Evolutionary conservation across 108 stramenopile genomes (phyloP).

Genomic region (Epipyxis sp.): DNA sequence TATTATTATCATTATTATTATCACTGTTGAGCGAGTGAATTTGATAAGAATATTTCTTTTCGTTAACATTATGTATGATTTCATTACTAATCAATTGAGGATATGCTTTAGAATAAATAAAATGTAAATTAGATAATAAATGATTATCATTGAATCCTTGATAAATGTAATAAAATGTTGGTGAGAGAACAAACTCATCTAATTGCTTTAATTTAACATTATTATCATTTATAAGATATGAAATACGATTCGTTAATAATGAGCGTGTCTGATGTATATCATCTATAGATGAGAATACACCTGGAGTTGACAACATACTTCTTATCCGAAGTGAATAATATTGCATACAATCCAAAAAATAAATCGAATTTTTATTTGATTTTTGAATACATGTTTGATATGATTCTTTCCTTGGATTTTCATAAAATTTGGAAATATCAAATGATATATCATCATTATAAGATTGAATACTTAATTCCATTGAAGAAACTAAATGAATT

Average conservation of each 20-base stretch:
- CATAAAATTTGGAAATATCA: too few species aligned
- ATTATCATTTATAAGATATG: neutral
- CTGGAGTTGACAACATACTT: constrained; percentile 18
- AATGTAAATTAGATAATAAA: neutral
- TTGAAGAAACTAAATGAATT: neutral
- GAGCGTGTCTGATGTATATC: neutral
- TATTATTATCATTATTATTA: neutral
- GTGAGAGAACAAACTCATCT: constrained; percentile 16
- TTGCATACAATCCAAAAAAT: neutral
- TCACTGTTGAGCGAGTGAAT: neutral
- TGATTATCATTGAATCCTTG: constrained; percentile 26
- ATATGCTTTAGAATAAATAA: neutral
- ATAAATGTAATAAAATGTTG: constrained; percentile 39
- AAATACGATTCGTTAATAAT: neutral
- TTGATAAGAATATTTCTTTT: neutral
- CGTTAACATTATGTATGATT: neutral
- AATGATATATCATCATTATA: too few species aligned
- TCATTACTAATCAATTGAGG: neutral
- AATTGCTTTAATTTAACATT: neutral
- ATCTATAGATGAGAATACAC: neutral
- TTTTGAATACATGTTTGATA: too few species aligned
- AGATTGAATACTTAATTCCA: too few species aligned
- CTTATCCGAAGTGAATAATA: neutral
- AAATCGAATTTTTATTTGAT: too few species aligned
- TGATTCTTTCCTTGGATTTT: too few species aligned